phyloP scores from a whole-genome alignment of 2,329 filamentous ascomycete genomes.

The Nannizziopsis arthrosporioides region DNA sequence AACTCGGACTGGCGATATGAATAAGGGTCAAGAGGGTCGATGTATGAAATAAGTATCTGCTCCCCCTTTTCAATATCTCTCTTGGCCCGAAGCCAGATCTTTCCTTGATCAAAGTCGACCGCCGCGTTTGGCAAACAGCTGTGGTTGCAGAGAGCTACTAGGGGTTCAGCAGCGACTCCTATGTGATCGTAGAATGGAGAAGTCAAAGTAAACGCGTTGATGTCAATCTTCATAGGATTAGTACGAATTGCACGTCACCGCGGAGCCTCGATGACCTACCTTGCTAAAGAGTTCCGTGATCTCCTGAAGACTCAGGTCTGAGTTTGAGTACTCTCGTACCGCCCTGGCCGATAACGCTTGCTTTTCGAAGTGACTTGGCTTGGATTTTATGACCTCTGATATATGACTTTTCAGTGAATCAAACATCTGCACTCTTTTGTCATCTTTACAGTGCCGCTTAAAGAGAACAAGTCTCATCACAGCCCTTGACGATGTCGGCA shows the following conservation, averaged over 20 bases:
- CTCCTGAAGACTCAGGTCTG: slow-evolving; percentile 34
- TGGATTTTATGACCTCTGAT: slow-evolving; percentile 35
- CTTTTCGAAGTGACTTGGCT: slow-evolving; percentile 36
- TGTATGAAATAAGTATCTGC: slow-evolving; percentile 52
- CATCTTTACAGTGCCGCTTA: slow-evolving; percentile 26
- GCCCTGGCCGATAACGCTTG: slow-evolving; percentile 43
- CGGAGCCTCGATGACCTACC: slow-evolving; percentile 23
- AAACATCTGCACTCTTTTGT: slow-evolving; percentile 28
- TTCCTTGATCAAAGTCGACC: slow-evolving; percentile 45
- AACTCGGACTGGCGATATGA: slow-evolving; percentile 43
- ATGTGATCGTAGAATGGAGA: slow-evolving; percentile 46
- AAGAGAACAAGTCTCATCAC: slow-evolving; percentile 44
- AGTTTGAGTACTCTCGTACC: slow-evolving; percentile 42
- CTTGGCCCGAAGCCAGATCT: slow-evolving; percentile 42
- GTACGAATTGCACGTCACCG: neutral
- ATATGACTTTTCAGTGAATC: slow-evolving; percentile 39
- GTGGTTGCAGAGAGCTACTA: slow-evolving; percentile 47
- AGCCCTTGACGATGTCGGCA: slow-evolving; percentile 47
- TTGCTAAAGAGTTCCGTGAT: slow-evolving; percentile 37
- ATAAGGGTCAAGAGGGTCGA: slow-evolving; percentile 45
- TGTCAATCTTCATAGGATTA: slow-evolving; percentile 36
- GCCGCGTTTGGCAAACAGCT: slow-evolving; percentile 51
- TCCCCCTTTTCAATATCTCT: slow-evolving; percentile 42
- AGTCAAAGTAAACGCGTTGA: slow-evolving; percentile 49
- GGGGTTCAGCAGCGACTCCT: slow-evolving; percentile 48